phyloP scores from a whole-genome alignment of 2,329 filamentous ascomycete genomes.

The Diaporthe sp. region DNA sequence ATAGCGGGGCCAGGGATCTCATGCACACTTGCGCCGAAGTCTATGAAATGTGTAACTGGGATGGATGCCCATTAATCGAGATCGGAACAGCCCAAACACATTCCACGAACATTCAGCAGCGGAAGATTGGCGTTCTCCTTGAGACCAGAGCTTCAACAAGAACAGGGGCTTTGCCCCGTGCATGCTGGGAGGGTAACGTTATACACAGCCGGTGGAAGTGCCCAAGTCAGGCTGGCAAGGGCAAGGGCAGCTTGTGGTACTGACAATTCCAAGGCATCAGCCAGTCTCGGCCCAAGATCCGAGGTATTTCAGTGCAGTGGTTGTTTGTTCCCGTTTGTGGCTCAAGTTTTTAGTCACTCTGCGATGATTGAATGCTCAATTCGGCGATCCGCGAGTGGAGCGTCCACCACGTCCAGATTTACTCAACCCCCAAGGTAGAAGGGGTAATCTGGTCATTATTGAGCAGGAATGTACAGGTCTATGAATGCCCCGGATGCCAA shows the following conservation, averaged over 20 bases:
- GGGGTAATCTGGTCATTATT: background rate
- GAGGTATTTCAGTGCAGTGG: background rate
- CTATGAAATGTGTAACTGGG: too few species aligned
- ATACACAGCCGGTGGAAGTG: background rate
- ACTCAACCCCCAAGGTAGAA: background rate
- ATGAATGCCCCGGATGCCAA: constrained; percentile 6
- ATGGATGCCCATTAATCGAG: background rate
- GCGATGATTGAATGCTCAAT: background rate
- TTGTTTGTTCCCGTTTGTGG: background rate
- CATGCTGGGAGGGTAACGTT: background rate
- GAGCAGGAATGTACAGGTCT: constrained; percentile 15
- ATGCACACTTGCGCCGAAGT: too few species aligned
- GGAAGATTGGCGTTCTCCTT: background rate
- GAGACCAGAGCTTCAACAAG: background rate
- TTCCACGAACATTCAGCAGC: background rate
- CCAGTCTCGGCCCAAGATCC: too few species aligned
- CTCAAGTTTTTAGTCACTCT: background rate
- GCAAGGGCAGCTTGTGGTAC: background rate
- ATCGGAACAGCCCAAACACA: background rate
- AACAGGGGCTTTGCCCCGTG: background rate
- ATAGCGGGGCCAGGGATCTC: background rate
- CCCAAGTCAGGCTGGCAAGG: background rate
- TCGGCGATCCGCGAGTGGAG: background rate
- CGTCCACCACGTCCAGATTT: background rate
- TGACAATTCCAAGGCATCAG: background rate